Conservation (phyloP, 352 stramenopile species). For the Thraustotheca clavata region DNA sequence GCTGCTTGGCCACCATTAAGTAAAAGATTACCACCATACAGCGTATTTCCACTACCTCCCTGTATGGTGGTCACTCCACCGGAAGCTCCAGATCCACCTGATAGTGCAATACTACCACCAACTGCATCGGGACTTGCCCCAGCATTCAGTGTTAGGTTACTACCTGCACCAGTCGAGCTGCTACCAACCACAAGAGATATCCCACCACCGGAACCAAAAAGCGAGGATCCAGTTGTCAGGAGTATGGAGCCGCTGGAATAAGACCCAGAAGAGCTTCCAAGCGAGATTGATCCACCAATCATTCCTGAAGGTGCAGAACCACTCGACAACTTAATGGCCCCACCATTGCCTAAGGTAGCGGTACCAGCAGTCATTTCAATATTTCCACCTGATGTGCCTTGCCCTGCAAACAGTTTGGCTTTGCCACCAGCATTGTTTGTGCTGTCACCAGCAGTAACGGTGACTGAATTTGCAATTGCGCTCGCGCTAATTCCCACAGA, state of each 20-base stretch:
- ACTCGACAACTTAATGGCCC: not conserved
- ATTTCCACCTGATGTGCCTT: slow-evolving; percentile 27
- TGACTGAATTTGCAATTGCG: slow-evolving; percentile 33
- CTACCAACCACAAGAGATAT: not conserved
- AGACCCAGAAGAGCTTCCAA: not conserved
- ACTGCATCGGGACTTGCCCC: slow-evolving; percentile 36
- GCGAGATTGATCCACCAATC: not conserved
- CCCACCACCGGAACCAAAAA: not conserved
- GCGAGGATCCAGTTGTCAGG: not conserved
- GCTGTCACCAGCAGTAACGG: slow-evolving; percentile 28
- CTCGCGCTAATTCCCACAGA: slow-evolving; percentile 31
- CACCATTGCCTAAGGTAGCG: slow-evolving; percentile 1
- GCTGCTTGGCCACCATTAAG: not conserved
- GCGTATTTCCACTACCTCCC: slow-evolving; percentile 41
- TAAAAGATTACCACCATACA: not conserved
- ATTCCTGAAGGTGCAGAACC: not conserved
- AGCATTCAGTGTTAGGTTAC: slow-evolving; percentile 38
- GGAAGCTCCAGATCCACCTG: not conserved
- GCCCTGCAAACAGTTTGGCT: slow-evolving; percentile 32
- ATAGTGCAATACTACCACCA: slow-evolving; percentile 1
- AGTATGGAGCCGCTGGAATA: slow-evolving; percentile 2
- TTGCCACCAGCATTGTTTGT: slow-evolving; percentile 22
- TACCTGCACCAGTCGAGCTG: slow-evolving; percentile 35
- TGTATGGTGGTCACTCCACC: slow-evolving; percentile 60
- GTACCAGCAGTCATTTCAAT: slow-evolving; percentile 32